A percentile compares a stretch with the other conserved stretches of the same genome.
Conservation (phyloP, 1,284 basidiomycete genomes). For the Leccinum pachyderme region DNA sequence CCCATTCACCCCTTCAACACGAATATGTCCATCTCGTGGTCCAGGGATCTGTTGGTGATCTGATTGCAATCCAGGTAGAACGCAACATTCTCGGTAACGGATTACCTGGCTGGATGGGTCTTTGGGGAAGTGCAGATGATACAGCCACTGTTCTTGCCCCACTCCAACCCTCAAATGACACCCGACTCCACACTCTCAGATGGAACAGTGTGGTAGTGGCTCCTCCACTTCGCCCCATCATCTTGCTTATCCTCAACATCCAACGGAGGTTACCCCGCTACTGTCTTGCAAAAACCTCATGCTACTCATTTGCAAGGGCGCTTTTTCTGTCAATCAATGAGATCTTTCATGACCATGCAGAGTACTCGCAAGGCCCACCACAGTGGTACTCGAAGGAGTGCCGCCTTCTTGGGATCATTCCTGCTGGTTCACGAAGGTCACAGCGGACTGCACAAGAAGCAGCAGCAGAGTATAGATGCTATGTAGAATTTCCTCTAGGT, state of each 20-base stretch:
- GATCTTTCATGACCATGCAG: neutral
- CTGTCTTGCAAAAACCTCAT: neutral
- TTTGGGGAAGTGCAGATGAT: neutral
- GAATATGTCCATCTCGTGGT: neutral
- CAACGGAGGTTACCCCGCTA: neutral
- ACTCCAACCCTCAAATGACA: neutral
- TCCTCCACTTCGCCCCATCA: neutral
- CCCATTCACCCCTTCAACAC: neutral
- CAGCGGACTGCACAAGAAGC: neutral
- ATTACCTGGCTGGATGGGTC: neutral
- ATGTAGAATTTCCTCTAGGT: no score
- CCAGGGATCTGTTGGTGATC: neutral
- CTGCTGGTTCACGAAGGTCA: neutral
- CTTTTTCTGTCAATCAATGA: neutral
- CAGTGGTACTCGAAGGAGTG: neutral
- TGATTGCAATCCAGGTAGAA: neutral
- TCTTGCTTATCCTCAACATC: neutral
- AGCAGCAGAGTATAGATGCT: neutral
- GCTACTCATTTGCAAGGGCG: neutral
- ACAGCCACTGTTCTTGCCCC: neutral
- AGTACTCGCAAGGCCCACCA: neutral
- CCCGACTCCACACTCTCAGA: neutral
- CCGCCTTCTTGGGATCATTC: neutral
- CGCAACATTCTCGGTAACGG: neutral
- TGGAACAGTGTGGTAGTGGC: neutral